Conservation (phyloP, 176 grass and related monocot species). For the Phoenix roebelenii region DNA sequence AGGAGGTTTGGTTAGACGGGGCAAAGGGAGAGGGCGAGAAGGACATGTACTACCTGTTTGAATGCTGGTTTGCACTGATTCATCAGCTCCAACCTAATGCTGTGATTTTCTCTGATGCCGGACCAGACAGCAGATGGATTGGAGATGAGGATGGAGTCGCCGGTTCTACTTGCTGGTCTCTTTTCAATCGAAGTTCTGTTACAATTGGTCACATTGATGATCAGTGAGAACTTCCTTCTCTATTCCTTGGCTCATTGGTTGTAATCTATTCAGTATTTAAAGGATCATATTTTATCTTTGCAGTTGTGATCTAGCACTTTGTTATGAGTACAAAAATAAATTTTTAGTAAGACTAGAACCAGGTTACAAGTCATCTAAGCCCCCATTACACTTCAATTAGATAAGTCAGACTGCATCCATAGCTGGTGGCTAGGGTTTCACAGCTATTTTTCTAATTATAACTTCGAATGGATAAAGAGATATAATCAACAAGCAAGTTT, state of each 20-base stretch:
- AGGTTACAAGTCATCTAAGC: too few species aligned
- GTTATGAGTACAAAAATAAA: too few species aligned
- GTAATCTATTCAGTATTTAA: too few species aligned
- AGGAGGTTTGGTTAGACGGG: slow-evolving; percentile 89
- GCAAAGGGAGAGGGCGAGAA: slow-evolving; percentile 56
- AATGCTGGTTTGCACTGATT: slow-evolving; percentile 72
- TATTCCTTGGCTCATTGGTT: background rate
- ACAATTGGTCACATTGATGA: slow-evolving; percentile 49
- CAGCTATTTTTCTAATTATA: too few species aligned
- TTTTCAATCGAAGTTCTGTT: slow-evolving; percentile 59
- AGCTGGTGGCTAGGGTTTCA: too few species aligned
- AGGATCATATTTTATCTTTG: too few species aligned
- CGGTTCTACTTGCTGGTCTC: slow-evolving; percentile 66
- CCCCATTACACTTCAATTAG: too few species aligned
- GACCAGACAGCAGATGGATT: slow-evolving; percentile 79
- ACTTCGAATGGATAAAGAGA: too few species aligned
- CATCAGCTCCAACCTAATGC: slow-evolving; percentile 73
- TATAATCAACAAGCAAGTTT: too few species aligned
- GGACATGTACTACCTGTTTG: slow-evolving; percentile 70
- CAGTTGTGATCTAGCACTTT: too few species aligned
- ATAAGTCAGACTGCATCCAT: too few species aligned
- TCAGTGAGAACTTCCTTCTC: slow-evolving; percentile 39
- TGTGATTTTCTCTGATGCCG: slow-evolving; percentile 86
- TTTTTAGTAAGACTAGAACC: too few species aligned
- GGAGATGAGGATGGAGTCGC: slow-evolving; percentile 66